phyloP scores from a whole-genome alignment of 306 rosid genomes.

The Ceratonia siliqua region DNA sequence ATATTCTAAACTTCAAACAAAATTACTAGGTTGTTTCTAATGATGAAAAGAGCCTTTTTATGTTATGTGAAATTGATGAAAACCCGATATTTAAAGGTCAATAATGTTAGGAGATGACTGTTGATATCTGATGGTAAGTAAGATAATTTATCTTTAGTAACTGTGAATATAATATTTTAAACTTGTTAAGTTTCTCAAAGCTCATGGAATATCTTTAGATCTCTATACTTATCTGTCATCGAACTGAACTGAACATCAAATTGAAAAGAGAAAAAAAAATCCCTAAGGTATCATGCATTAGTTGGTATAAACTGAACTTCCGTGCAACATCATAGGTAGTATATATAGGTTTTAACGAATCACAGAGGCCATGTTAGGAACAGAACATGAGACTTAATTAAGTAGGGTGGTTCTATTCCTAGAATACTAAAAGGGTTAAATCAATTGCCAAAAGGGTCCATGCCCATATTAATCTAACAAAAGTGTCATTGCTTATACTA shows the following conservation, averaged over 20 bases:
- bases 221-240: slow-evolving; percentile 5
- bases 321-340: neutral
- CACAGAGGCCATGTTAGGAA: too few relatives aligned
- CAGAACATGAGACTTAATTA: neutral
- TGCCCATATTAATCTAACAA: neutral
- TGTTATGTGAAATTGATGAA: too few relatives aligned
- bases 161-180: neutral
- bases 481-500: neutral
- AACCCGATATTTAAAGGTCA: too few relatives aligned
- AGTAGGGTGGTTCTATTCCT: neutral
- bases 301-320: neutral
- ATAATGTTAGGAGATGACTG: too few relatives aligned
- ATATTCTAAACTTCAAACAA: neutral
- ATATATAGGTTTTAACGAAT: too few relatives aligned
- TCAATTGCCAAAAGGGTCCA: neutral
- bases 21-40: too few relatives aligned
- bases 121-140: too few relatives aligned
- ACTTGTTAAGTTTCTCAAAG: neutral
- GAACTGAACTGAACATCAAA: neutral
- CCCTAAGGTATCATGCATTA: neutral
- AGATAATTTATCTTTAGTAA: neutral
- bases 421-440: neutral
- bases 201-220: neutral
- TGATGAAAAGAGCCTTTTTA: too few relatives aligned
- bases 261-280: slow-evolving; percentile 8